phyloP scores from a whole-genome alignment of 768 basidiomycete genomes.

The Gyrodon lividus region DNA sequence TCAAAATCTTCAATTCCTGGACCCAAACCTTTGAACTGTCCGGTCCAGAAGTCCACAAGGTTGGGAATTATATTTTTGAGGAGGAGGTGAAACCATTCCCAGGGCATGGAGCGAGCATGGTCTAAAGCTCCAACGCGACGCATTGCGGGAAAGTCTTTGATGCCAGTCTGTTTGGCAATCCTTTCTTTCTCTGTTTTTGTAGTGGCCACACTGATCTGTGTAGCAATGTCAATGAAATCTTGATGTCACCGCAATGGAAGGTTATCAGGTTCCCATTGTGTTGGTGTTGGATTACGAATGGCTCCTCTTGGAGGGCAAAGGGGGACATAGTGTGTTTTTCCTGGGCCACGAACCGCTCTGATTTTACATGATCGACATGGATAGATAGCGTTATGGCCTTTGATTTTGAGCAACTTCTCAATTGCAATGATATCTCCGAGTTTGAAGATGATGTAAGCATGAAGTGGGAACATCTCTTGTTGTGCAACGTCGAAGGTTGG shows the following conservation, averaged over 20 bases:
- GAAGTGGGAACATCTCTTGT: constrained; percentile 10
- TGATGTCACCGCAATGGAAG: constrained; percentile 37
- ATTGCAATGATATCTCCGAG: constrained; percentile 37
- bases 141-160: constrained; percentile 36
- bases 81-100: constrained; percentile 52
- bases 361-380: constrained; percentile 34
- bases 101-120: constrained; percentile 23
- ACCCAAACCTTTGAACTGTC: constrained; percentile 32
- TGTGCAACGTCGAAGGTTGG: constrained; percentile 2
- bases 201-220: constrained; percentile 22
- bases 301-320: not conserved
- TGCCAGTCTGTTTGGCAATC: constrained; percentile 31
- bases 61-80: constrained; percentile 41
- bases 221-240: constrained; percentile 25
- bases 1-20: constrained; percentile 9
- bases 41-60: constrained; percentile 10
- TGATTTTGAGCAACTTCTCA: constrained; percentile 29
- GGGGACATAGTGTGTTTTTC: not conserved
- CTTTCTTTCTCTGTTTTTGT: constrained; percentile 18
- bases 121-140: constrained; percentile 28
- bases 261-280: constrained; percentile 8
- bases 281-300: not conserved
- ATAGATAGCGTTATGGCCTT: constrained; percentile 34
- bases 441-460: constrained; percentile 22
- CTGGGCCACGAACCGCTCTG: constrained; percentile 21